Conservation (phyloP, 1,139 yeast genomes). For the Taphrina pruni region DNA sequence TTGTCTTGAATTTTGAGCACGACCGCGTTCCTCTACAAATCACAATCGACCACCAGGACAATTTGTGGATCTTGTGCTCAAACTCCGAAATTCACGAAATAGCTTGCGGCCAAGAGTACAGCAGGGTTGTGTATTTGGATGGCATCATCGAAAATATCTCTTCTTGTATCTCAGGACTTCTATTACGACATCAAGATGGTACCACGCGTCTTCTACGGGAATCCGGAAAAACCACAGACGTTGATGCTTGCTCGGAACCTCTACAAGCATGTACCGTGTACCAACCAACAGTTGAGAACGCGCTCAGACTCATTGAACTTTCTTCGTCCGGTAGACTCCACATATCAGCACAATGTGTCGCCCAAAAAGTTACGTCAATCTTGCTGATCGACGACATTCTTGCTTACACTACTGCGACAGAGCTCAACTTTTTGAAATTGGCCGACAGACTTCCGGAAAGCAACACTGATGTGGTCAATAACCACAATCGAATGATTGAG, state of each 20-base stretch:
- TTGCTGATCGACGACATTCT: conserved; percentile 74
- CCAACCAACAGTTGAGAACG: background rate
- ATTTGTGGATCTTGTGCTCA: background rate
- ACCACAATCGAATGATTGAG: conserved; percentile 90
- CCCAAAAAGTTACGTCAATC: conserved; percentile 82
- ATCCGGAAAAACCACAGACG: background rate
- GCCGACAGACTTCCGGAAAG: background rate
- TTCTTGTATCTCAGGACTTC: background rate
- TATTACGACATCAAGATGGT: background rate
- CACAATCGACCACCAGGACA: background rate
- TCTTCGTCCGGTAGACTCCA: conserved; percentile 75
- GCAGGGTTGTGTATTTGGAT: background rate
- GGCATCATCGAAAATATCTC: background rate
- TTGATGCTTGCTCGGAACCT: background rate
- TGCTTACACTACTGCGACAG: conserved; percentile 76
- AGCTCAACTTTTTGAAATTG: conserved; percentile 61
- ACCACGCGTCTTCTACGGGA: background rate
- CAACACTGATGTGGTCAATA: conserved; percentile 50
- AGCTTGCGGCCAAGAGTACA: background rate
- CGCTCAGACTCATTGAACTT: conserved; percentile 62
- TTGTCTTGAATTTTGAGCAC: background rate
- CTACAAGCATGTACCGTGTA: background rate
- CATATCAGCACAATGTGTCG: conserved; percentile 66
- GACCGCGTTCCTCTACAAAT: conserved; percentile 7
- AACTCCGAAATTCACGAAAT: conserved; percentile 4